Percentiles rank a stretch among this genome's conserved stretches.
These are phyloP conservation scores for Rhinocladiella similis DNA, from an alignment of 2,329 filamentous ascomycete species.

Conservation along the genomic window DNA sequence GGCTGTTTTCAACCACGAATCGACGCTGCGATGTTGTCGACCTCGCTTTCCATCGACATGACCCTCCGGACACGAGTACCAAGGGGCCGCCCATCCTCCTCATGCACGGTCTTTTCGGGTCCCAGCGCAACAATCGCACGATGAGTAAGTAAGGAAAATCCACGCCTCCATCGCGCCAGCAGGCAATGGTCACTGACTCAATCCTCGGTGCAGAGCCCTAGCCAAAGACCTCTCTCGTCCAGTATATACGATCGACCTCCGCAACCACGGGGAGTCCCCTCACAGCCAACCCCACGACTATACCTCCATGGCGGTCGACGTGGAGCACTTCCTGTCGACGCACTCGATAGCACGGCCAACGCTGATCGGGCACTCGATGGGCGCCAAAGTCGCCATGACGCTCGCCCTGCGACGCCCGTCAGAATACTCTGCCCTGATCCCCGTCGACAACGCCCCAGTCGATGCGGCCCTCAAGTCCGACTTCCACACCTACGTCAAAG, in stretches of 20 bases:
- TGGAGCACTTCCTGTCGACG: slow-evolving; percentile 72
- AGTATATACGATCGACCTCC: slow-evolving; percentile 82
- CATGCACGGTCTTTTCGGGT: slow-evolving; percentile 90
- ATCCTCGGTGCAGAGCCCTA: slow-evolving; percentile 59
- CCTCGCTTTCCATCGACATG: slow-evolving; percentile 28
- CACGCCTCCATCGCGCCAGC: no score
- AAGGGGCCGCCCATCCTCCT: slow-evolving; percentile 70
- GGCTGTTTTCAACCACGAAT: slow-evolving; percentile 18
- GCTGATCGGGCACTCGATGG: slow-evolving; percentile 95
- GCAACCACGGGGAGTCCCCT: slow-evolving; percentile 90
- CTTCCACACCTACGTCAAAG: slow-evolving; percentile 78
- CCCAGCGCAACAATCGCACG: slow-evolving; percentile 80
- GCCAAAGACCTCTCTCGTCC: slow-evolving; percentile 77
- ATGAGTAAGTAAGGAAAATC: slow-evolving; percentile 78
- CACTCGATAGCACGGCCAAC: slow-evolving; percentile 68
- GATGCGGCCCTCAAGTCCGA: slow-evolving; percentile 72
- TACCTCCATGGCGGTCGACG: slow-evolving; percentile 75
- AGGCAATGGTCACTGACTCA: neutral
- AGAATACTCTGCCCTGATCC: slow-evolving; percentile 68
- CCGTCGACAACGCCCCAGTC: slow-evolving; percentile 90
- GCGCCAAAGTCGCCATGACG: slow-evolving; percentile 90
- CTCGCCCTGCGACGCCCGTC: slow-evolving; percentile 72
- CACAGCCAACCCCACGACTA: slow-evolving; percentile 79
- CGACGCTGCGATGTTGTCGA: slow-evolving; percentile 19
- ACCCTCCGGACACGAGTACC: slow-evolving; percentile 19